phyloP scores from a whole-genome alignment of 352 stramenopile genomes.

The Peronospora destructor region DNA sequence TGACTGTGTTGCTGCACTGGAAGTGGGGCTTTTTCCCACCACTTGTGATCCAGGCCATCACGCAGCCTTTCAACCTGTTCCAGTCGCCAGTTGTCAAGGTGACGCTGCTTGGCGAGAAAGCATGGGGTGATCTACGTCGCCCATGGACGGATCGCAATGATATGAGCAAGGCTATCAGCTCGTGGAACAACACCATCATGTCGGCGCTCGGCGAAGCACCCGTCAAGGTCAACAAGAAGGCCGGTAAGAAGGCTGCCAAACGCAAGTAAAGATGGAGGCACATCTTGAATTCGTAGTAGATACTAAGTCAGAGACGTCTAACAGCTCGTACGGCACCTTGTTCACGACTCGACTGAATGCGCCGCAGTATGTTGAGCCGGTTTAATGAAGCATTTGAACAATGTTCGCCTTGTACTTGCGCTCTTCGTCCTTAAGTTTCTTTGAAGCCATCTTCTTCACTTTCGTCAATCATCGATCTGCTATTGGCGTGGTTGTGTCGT shows the following conservation, averaged over 20 bases:
- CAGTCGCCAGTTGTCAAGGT: constrained; percentile 64
- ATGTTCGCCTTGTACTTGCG: constrained; percentile 34
- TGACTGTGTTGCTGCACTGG: constrained; percentile 70
- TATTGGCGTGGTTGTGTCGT: neutral
- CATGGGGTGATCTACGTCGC: constrained; percentile 72
- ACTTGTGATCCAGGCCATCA: constrained; percentile 74
- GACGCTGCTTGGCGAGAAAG: constrained; percentile 46
- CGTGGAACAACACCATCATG: constrained; percentile 78
- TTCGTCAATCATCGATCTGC: neutral
- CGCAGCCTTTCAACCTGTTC: constrained; percentile 69
- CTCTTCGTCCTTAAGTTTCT: neutral
- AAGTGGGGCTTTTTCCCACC: constrained; percentile 80
- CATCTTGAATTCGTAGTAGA: constrained; percentile 14
- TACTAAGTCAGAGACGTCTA: constrained; percentile 18
- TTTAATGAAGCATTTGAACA: constrained; percentile 34
- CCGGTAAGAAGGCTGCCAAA: constrained; percentile 60
- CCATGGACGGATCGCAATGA: constrained; percentile 61
- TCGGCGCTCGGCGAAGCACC: constrained; percentile 50
- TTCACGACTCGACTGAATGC: constrained; percentile 33
- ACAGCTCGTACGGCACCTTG: constrained; percentile 41
- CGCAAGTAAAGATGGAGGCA: constrained; percentile 40
- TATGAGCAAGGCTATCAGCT: constrained; percentile 59
- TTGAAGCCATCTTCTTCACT: constrained; percentile 2
- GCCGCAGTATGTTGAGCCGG: constrained; percentile 41
- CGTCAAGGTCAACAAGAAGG: constrained; percentile 58